phyloP scores from a whole-genome alignment of 1,284 basidiomycete species.

The Cryptococcus sp. region DNA sequence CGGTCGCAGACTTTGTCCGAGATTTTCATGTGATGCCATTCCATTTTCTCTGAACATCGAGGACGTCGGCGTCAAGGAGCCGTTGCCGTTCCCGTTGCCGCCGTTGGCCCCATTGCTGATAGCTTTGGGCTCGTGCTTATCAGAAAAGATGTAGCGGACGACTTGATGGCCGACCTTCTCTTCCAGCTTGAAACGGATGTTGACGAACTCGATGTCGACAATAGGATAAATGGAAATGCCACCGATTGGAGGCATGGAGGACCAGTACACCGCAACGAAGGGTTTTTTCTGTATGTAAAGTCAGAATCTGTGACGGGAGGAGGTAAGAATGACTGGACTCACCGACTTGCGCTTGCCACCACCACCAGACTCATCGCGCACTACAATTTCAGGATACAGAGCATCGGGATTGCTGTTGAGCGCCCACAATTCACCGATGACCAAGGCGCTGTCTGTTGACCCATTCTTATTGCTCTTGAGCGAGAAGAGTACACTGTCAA shows the following conservation, averaged over 20 bases:
- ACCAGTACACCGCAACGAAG: constrained; percentile 58
- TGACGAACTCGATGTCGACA: constrained; percentile 62
- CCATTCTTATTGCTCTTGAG: constrained; percentile 89
- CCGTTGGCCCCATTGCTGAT: constrained; percentile 34
- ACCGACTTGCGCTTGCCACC: constrained; percentile 58
- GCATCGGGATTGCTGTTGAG: constrained; percentile 86
- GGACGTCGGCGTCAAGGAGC: constrained; percentile 20
- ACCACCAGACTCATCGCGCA: constrained; percentile 62
- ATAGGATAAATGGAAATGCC: constrained; percentile 88
- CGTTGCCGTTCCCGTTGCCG: constrained; percentile 2
- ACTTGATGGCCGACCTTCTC: constrained; percentile 77
- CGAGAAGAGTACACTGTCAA: constrained; percentile 75
- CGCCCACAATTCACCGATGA: constrained; percentile 73
- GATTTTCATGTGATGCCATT: constrained; percentile 7
- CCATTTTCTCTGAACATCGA: constrained; percentile 3
- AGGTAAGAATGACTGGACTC: background rate
- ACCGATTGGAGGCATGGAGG: constrained; percentile 82
- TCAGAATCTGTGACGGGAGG: background rate
- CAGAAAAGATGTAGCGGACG: constrained; percentile 79
- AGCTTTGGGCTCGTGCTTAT: constrained; percentile 36
- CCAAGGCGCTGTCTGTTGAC: constrained; percentile 77
- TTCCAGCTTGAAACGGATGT: constrained; percentile 84
- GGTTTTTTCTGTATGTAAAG: constrained; percentile 25
- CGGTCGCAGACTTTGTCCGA: background rate
- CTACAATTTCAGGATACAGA: constrained; percentile 84